These are phyloP conservation scores for Salinomyces thailandicus DNA, from an alignment of 2,329 filamentous ascomycete species.

Conservation along the genomic window DNA sequence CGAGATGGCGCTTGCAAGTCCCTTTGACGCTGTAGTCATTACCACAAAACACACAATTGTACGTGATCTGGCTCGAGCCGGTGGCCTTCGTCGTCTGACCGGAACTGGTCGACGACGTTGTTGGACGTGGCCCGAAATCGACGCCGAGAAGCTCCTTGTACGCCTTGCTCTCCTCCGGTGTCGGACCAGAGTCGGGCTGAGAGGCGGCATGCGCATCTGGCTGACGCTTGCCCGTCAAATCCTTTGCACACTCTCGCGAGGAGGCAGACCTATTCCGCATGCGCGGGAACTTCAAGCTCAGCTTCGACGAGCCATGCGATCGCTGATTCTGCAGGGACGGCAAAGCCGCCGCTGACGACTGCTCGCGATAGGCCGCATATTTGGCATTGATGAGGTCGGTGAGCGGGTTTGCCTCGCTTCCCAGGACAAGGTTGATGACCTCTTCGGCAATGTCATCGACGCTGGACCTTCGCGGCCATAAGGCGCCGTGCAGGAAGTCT, in stretches of 20 bases:
- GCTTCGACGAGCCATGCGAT: slow-evolving; percentile 1
- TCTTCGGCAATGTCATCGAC: neutral
- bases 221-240: neutral
- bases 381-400: neutral
- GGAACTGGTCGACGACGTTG: neutral
- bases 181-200: slow-evolving; percentile 1
- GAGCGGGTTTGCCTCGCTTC: neutral
- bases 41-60: slow-evolving; percentile 10
- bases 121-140: neutral
- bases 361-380: neutral
- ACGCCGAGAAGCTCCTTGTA: neutral
- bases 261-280: neutral
- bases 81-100: slow-evolving; percentile 1
- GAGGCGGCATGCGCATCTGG: neutral
- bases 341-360: neutral
- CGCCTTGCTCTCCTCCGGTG: neutral
- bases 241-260: neutral
- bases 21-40: slow-evolving; percentile 10
- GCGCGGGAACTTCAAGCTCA: slow-evolving; percentile 3
- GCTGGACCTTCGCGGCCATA: neutral
- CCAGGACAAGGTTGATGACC: neutral
- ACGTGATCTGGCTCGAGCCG: slow-evolving; percentile 29
- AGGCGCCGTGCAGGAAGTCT: neutral
- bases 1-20: slow-evolving; percentile 11
- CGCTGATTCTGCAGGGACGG: neutral